Conservation (phyloP, 192 early-diverging fungal genomes). For the Kickxella alabastrina region DNA sequence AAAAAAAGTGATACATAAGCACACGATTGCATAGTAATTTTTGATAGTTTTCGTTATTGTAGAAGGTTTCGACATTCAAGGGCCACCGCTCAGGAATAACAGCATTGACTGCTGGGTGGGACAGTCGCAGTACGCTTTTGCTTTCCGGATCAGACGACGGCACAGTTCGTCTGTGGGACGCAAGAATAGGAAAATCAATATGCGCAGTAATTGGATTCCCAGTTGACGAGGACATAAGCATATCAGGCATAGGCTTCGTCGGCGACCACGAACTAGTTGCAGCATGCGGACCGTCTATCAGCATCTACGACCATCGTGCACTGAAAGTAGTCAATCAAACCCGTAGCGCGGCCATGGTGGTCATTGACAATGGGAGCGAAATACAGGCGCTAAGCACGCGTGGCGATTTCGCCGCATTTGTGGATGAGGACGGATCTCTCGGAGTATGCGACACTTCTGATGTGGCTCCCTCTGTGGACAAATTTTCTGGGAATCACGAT, state of each 20-base stretch:
- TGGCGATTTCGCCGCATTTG: constrained; percentile 47
- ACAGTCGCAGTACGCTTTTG: constrained; percentile 6
- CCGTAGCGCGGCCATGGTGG: background rate
- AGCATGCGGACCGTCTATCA: constrained; percentile 9
- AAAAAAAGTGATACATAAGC: too few species aligned
- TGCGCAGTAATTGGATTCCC: constrained; percentile 17
- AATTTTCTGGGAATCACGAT: constrained; percentile 19
- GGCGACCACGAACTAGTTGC: constrained; percentile 20
- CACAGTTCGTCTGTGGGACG: constrained; percentile 40
- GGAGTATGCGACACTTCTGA: constrained; percentile 31
- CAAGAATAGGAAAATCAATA: constrained; percentile 7
- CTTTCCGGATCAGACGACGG: constrained; percentile 43
- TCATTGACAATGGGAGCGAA: constrained; percentile 5
- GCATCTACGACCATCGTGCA: constrained; percentile 32
- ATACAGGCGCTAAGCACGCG: constrained; percentile 33
- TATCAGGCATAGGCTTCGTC: constrained; percentile 16
- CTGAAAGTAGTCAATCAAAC: background rate
- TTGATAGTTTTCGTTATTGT: too few species aligned
- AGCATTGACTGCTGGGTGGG: constrained; percentile 20
- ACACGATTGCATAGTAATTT: too few species aligned
- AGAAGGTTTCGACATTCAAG: constrained; percentile 4
- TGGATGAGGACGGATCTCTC: constrained; percentile 32
- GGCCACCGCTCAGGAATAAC: constrained; percentile 24
- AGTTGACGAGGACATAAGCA: constrained; percentile 2
- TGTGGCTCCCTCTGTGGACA: background rate